These are phyloP conservation scores for Trypanosoma avium DNA, from an alignment of 208 protist species.

Conservation along the genomic window DNA sequence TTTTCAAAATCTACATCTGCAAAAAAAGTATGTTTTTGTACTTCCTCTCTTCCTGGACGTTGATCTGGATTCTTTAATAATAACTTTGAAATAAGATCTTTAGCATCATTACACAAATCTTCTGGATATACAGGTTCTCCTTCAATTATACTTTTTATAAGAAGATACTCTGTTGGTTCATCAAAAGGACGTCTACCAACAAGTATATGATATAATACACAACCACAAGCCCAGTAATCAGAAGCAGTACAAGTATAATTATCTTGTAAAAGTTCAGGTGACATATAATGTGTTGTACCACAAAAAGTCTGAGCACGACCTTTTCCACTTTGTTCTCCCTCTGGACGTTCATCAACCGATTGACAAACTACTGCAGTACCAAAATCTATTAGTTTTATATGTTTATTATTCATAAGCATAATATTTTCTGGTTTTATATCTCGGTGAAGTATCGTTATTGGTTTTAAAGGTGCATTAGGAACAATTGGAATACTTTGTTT, in stretches of 20 bases:
- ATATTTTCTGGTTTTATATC: conserved; percentile 98
- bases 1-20: conserved; percentile 55
- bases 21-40: conserved; percentile 83
- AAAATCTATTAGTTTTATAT: conserved; percentile 96
- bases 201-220: conserved; percentile 92
- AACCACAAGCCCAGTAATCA: conserved; percentile 94
- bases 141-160: conserved; percentile 88
- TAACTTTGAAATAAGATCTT: conserved; percentile 76
- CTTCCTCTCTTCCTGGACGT: conserved; percentile 61
- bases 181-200: conserved; percentile 87
- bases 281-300: conserved; percentile 94
- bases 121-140: conserved; percentile 75
- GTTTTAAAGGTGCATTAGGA: conserved; percentile 39
- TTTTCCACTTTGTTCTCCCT: conserved; percentile 46
- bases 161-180: conserved; percentile 81
- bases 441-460: conserved; percentile 88
- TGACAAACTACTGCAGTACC: conserved; percentile 89
- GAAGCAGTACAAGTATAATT: conserved; percentile 92
- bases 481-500: conserved; percentile 39
- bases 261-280: conserved; percentile 91
- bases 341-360: conserved; percentile 60
- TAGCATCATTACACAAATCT: conserved; percentile 65
- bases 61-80: conserved; percentile 69
- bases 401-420: conserved; percentile 88
- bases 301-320: conserved; percentile 86